Evolutionary conservation across 1,284 basidiomycete species (phyloP), one percentile per base, ranked within the genome.

Genomic region (Prillingera fragicola): DNA sequence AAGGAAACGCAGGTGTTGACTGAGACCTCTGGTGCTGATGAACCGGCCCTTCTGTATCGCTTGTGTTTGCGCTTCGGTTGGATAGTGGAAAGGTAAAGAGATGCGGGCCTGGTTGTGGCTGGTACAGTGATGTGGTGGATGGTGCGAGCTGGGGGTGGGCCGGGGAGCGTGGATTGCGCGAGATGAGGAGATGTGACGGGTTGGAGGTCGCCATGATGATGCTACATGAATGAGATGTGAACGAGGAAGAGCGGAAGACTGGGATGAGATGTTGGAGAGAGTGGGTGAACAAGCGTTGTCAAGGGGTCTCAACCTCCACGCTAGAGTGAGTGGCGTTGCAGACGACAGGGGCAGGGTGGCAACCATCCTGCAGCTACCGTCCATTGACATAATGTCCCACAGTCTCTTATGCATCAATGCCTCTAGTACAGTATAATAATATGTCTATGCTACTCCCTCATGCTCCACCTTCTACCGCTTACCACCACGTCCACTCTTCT

Each of bases 111-210:
- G 50, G 50, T 31, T 38, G 26, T 8, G 46, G 33, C 17, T 38
- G 40, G 35, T 57, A 57, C 15, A 52, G 53, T 12, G 60, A 48
- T 3, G 65, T 59, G 18, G 53, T 56, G 13, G 59, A 54, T 8
- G 60, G 56, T 9, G 59, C 63, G 18, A 67, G 57, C 42, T 65
- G 67, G 1, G 65, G 67, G 41, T 63, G 65, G 1, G 66, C 66
- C 0, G 60, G 63, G 15, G 63, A 65, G 31, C 67, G 54, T 5
- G 65, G 62, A 35, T 70, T 68, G 15, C 67, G 57, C 6, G 57
- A 62, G 41, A 70, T 62, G 24, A 70, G 63, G 4, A 68, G 54
- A 33, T 70, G 66, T 1, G 67, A 68, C 6, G 67, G 67, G 46
- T 68, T 70, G 12, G 59, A 58, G 1, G 50, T 48, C 10, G 56